Percentiles rank a stretch among this genome's conserved stretches.
These are phyloP conservation scores for Entomortierella beljakovae DNA, from an alignment of 192 early-diverging fungal species.

Conservation along the genomic window DNA sequence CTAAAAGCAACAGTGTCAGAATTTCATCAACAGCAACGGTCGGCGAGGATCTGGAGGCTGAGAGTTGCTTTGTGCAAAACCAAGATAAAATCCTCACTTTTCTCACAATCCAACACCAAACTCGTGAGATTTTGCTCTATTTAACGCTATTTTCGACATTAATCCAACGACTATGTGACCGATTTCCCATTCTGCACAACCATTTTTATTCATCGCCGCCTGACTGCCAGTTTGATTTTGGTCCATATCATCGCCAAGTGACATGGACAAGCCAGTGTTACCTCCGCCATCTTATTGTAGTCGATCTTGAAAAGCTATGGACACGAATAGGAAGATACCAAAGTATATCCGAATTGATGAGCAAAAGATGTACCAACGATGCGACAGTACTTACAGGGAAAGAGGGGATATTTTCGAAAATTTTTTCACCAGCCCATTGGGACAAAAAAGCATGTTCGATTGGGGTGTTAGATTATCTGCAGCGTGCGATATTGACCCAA, in stretches of 20 bases:
- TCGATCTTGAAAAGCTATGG: conserved; percentile 26
- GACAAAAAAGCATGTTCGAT: background rate
- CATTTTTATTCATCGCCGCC: conserved; percentile 5
- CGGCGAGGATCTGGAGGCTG: background rate
- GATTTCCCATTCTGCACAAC: conserved; percentile 1
- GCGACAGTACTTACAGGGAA: background rate
- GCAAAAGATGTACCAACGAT: background rate
- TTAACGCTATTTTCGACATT: conserved; percentile 9
- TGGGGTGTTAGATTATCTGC: conserved; percentile 17
- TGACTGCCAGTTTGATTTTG: background rate
- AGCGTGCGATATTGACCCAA: conserved; percentile 23
- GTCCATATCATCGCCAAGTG: background rate
- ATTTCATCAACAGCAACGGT: background rate
- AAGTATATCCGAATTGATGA: background rate
- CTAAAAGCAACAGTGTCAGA: conserved; percentile 3
- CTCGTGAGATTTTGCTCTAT: conserved; percentile 7
- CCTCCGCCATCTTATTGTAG: conserved; percentile 10
- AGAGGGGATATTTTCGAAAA: background rate
- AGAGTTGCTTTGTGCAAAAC: background rate
- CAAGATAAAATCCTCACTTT: background rate
- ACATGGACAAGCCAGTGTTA: conserved; percentile 19
- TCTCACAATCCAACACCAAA: background rate
- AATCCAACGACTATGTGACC: conserved; percentile 1
- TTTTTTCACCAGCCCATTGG: background rate
- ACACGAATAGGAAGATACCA: background rate